These are phyloP conservation scores for Paraleonurus japonicus DNA, from an alignment of 257 asterid species.

Conservation along the genomic window DNA sequence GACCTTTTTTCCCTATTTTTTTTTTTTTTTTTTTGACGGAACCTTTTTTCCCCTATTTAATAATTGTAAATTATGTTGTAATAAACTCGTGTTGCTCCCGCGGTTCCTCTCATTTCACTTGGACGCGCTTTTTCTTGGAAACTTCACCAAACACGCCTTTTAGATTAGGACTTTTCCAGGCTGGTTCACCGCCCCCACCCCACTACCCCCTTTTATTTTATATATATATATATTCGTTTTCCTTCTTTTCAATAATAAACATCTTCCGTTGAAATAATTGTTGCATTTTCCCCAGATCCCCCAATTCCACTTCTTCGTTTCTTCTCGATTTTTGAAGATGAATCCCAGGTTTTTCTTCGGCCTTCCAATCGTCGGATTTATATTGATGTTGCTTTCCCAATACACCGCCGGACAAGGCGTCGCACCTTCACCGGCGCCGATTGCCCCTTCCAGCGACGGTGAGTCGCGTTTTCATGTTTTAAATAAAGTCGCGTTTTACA, in stretches of 20 bases:
- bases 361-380: slow-evolving; percentile 31
- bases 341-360: slow-evolving; percentile 26
- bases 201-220: not conserved
- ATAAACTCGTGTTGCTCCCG: slow-evolving; percentile 8
- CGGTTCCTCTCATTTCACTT: slow-evolving; percentile 7
- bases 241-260: too few relatives aligned
- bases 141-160: slow-evolving; percentile 26
- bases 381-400: slow-evolving; percentile 34
- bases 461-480: slow-evolving; percentile 11
- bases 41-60: too few relatives aligned
- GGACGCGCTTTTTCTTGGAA: slow-evolving; percentile 26
- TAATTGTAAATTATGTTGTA: not conserved
- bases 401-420: slow-evolving; percentile 35
- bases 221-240: not conserved
- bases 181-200: too few relatives aligned
- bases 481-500: not conserved
- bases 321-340: slow-evolving; percentile 20
- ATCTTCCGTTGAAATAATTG: not conserved
- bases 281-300: slow-evolving; percentile 3
- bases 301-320: not conserved
- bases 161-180: slow-evolving; percentile 2
- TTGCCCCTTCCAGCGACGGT: slow-evolving; percentile 45
- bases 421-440: slow-evolving; percentile 47
- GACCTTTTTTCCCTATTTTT: too few relatives aligned
- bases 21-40: too few relatives aligned